These are phyloP conservation scores for Globisporangium barbulae DNA, from an alignment of 352 stramenopile genomes.

Conservation along the genomic window DNA sequence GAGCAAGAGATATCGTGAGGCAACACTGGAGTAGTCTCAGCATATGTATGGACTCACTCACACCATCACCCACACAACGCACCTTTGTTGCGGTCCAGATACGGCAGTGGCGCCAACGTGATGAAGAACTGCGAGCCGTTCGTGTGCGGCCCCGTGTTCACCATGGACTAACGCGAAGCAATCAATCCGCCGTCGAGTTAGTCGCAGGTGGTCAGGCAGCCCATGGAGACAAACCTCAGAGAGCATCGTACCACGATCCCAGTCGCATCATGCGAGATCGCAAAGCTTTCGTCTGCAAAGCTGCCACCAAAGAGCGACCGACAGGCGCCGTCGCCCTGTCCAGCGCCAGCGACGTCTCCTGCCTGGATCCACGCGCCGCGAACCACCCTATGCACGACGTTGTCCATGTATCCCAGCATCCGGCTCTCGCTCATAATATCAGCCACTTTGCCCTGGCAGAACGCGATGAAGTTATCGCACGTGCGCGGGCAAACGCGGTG, in stretches of 20 bases:
- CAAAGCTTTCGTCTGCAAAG: conserved; percentile 77
- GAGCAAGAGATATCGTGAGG: no score
- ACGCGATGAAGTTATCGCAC: conserved; percentile 71
- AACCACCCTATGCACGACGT: conserved; percentile 62
- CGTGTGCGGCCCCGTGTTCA: conserved; percentile 92
- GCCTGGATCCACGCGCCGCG: conserved; percentile 69
- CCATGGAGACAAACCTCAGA: background rate
- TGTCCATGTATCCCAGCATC: conserved; percentile 51
- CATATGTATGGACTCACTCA: no score
- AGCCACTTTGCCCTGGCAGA: conserved; percentile 55
- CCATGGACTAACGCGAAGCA: conserved; percentile 87
- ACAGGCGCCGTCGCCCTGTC: conserved; percentile 43
- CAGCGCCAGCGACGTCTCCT: conserved; percentile 48
- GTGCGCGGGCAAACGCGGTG: conserved; percentile 56
- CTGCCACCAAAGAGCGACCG: conserved; percentile 55
- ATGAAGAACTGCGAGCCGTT: conserved; percentile 99
- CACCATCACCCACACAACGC: no score
- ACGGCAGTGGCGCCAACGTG: conserved; percentile 34
- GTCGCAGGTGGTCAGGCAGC: background rate
- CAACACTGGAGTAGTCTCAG: no score
- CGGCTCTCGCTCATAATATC: conserved; percentile 34
- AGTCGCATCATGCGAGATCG: conserved; percentile 52
- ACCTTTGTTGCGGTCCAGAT: no score
- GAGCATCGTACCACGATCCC: conserved; percentile 50
- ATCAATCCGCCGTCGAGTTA: conserved; percentile 5